Percentiles rank a stretch among this genome's conserved stretches.
Evolutionary conservation across 2,329 filamentous ascomycete species (phyloP).

Genomic region (Dothidotthia symphoricarpi): DNA sequence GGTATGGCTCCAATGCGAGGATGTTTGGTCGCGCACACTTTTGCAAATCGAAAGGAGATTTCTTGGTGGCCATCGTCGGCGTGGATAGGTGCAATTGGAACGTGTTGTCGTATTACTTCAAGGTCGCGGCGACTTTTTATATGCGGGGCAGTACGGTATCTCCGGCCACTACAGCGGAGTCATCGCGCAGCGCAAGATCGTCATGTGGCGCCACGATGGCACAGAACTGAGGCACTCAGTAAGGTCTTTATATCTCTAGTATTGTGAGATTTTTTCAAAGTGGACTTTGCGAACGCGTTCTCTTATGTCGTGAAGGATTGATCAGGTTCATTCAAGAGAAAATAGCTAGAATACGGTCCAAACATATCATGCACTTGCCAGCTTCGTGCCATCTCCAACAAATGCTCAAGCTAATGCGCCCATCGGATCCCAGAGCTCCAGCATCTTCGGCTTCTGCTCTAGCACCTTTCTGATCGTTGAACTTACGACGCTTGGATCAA

Average conservation of each 20-base stretch:
- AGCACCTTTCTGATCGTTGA: conserved; percentile 69
- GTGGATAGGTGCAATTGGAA: conserved; percentile 3
- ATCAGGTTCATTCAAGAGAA: too few relatives aligned
- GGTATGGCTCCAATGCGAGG: conserved; percentile 53
- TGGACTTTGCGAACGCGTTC: too few relatives aligned
- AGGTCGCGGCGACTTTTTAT: conserved; percentile 28
- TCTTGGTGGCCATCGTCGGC: conserved; percentile 25
- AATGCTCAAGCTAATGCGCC: conserved; percentile 64
- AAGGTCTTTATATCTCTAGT: too few relatives aligned
- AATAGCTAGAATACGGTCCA: conserved; percentile 1
- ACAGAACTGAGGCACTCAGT: too few relatives aligned
- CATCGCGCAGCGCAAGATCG: conserved; percentile 2
- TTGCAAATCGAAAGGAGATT: conserved; percentile 47
- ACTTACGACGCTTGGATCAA: conserved; percentile 63
- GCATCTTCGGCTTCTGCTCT: conserved; percentile 65
- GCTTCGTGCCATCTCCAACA: too few relatives aligned
- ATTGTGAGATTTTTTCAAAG: too few relatives aligned
- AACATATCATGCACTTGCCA: too few relatives aligned
- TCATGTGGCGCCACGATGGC: not conserved
- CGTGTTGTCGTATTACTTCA: not conserved
- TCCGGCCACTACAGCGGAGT: conserved; percentile 20
- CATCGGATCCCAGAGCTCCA: conserved; percentile 73
- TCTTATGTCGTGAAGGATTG: too few relatives aligned
- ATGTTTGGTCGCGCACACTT: conserved; percentile 55
- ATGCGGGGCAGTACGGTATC: conserved; percentile 18